A percentile compares a stretch with the other conserved stretches of the same genome.
Evolutionary conservation across 2,329 filamentous ascomycete genomes (phyloP).

Genomic region (Thelonectria discophora): DNA sequence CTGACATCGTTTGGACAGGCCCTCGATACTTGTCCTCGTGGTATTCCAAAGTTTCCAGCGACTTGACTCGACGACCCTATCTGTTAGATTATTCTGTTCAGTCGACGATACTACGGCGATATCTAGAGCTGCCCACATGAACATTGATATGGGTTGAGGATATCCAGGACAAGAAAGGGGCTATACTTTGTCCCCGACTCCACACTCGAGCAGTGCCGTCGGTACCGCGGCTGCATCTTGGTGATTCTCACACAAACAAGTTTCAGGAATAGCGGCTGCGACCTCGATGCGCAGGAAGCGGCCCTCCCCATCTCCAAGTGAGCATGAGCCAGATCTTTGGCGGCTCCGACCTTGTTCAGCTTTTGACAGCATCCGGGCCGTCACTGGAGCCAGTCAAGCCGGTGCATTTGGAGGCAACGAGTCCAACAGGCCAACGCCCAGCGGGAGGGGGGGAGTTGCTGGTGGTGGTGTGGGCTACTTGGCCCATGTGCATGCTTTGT

Average conservation of each 20-base stretch:
- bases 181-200: neutral
- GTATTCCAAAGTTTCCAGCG: too few species aligned
- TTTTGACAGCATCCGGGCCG: constrained; percentile 10
- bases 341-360: neutral
- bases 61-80: too few species aligned
- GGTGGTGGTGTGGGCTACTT: constrained; percentile 23
- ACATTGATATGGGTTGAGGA: neutral
- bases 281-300: constrained; percentile 25
- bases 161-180: neutral
- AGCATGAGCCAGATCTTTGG: constrained; percentile 11
- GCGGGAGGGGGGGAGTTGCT: constrained; percentile 19
- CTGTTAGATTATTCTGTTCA: too few species aligned
- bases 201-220: neutral
- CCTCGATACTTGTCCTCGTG: too few species aligned
- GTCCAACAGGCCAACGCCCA: constrained; percentile 3
- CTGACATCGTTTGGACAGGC: too few species aligned
- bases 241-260: constrained; percentile 52
- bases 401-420: constrained; percentile 25
- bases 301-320: constrained; percentile 1
- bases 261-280: constrained; percentile 48
- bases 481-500: constrained; percentile 26
- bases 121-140: too few species aligned
- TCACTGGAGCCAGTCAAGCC: constrained; percentile 14
- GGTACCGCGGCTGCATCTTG: constrained; percentile 1
- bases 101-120: too few species aligned